Evolutionary conservation across 2,329 filamentous ascomycete species (phyloP), one percentile per base, ranked within the genome.

Genomic region (Fusarium pilosicola): DNA sequence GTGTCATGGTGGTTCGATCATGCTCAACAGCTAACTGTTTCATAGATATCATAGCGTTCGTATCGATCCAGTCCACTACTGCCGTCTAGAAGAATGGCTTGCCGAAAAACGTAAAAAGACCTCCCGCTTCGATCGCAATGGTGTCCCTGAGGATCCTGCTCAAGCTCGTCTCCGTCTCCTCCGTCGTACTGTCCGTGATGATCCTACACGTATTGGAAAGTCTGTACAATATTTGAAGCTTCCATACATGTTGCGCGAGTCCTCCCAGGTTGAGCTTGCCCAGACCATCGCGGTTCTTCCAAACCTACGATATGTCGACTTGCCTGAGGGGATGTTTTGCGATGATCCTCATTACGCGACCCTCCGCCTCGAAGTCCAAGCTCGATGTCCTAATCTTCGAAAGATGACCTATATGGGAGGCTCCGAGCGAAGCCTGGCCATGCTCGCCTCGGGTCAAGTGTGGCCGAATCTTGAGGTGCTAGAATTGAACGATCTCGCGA

Each of bases 21-120:
- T 42, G 52, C 34, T 45, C 34, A 58, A n/a, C 63, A 52, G 32
- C 75, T 77, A 48, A 77, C 49, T 51, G 17, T 30, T 56, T 32
- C 46, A 18, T 38, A 97, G 94, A 75, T 97, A 97, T 81, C 91
- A 92, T 78, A 95, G 94, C 85, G 91, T 98, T 74, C 93, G 95
- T 68, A 96, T 98, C 81, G 96, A 98, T 81, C 90, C 93, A 24
- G 95, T 98, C 38, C 96, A 98, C 83, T 98, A 97, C 84, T 98
- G 96, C 85, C 91, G 93, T 73, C 92, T 93, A 77, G 96, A 98
- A 83, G 92, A 93, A 67, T 86, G 93, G 76, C 89, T 97, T 41
- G 90, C 93, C 60, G 94, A 96, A 76, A 91, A 89, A 81, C 92
- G 95, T 71, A 94, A 93, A 81, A 91, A 91, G 71, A 89, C 89